Evolutionary conservation across 371 early-diverging fungal species (phyloP), one percentile per base, ranked within the genome.

Genomic region (Actinomortierella wolfii): DNA sequence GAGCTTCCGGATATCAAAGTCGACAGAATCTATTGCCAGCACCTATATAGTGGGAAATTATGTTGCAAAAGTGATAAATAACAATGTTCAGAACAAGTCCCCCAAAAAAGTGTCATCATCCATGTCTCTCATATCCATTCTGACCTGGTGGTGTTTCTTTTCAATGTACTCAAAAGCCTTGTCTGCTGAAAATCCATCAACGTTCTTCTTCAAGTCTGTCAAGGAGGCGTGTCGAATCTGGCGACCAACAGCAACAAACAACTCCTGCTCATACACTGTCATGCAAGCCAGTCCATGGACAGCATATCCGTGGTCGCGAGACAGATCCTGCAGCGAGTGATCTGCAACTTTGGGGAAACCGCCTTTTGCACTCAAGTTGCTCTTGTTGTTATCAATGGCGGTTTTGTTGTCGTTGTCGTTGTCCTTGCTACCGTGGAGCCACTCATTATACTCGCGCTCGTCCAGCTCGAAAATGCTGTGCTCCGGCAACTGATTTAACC

Each of bases 391-490:
- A 8, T 5, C 28, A 20, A 5, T 52, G 51, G 3, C 26, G 26
- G 2, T 29, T 26, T 29, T 24, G 51, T 21, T 20, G 47, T 15
- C 34, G 15, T 21, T 34, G 25, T 25, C 34, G 1, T 9, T 24
- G 42, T 29, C 14, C n/a, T 48, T 48, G 6, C 14, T 49, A 43
- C 44, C 51, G 50, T 66, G 61, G 42, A 51, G 65, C 73, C 73
- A 71, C 66, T 65, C 62, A 39, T 52, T n/a, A 25, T 71, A 71
- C 59, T 71, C 73, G 51, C 61, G 55, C 39, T 71, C 73, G 62
- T 71, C 62, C 45, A 71, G 57, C 6, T 71, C 66, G 56, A 71
- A 71, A 55, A 71, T 66, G 54, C 73, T 71, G 24, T 65, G 67
- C 21, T 59, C 54, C 1, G 73, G 73, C 14, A 71, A 40, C 39